A percentile compares a stretch with the other conserved stretches of the same genome.
These are phyloP conservation scores for Acorus gramineus DNA, from an alignment of 106 monocot genomes.

Conservation along the genomic window DNA sequence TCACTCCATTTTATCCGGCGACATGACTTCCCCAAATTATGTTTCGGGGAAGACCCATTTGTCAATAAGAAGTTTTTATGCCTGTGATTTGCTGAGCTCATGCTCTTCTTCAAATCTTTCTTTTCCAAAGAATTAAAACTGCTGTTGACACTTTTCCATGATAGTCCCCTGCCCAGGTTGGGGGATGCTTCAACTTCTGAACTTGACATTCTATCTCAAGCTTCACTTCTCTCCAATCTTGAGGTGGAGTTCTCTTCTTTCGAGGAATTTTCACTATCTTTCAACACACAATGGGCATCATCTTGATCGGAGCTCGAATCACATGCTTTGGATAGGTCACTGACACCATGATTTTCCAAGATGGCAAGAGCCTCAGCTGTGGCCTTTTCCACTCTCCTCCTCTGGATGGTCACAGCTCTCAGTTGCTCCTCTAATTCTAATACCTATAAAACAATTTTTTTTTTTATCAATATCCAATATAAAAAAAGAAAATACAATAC, in stretches of 20 bases:
- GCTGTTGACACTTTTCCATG: constrained; percentile 55
- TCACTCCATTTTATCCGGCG: constrained; percentile 50
- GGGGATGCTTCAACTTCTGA: constrained; percentile 33
- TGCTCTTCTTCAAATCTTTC: constrained; percentile 39
- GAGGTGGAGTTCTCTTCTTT: constrained; percentile 33
- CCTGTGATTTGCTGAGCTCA: constrained; percentile 26
- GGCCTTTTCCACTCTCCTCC: constrained; percentile 82
- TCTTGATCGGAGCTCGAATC: constrained; percentile 69
- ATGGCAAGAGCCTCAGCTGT: constrained; percentile 64
- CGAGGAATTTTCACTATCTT: constrained; percentile 14
- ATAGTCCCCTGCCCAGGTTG: constrained; percentile 36
- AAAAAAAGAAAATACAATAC: neutral
- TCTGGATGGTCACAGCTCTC: constrained; percentile 48
- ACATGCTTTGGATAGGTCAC: constrained; percentile 31
- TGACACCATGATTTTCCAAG: constrained; percentile 55
- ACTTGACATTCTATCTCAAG: constrained; percentile 50
- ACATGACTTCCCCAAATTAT: constrained; percentile 67
- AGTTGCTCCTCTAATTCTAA: constrained; percentile 80
- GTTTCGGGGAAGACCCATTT: constrained; percentile 41
- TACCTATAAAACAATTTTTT: constrained; percentile 34
- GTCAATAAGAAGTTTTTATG: constrained; percentile 15
- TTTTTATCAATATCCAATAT: constrained; percentile 1
- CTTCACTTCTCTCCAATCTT: constrained; percentile 32
- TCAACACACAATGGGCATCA: constrained; percentile 2
- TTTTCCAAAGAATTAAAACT: constrained; percentile 39